These are phyloP conservation scores for Candida arabinofermentans DNA, from an alignment of 805 yeast species.

Conservation along the genomic window DNA sequence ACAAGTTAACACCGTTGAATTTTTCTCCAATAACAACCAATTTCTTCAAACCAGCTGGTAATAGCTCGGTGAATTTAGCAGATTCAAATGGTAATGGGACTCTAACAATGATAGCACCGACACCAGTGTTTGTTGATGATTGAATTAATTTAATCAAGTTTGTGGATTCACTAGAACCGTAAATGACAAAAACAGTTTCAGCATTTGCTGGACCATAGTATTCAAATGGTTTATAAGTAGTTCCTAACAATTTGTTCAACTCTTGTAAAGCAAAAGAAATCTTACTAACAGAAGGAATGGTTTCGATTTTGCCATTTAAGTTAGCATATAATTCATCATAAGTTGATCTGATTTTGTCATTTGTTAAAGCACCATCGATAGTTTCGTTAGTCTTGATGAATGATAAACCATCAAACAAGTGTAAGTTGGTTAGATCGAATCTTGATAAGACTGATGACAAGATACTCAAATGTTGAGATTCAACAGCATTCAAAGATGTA, in stretches of 20 bases:
- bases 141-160: slow-evolving; percentile 45
- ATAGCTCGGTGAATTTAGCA: slow-evolving; percentile 48
- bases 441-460: slow-evolving; percentile 62
- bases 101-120: slow-evolving; percentile 69
- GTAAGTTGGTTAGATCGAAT: slow-evolving; percentile 59
- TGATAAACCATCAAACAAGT: slow-evolving; percentile 78
- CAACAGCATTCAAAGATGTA: slow-evolving; percentile 58
- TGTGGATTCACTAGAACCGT: slow-evolving; percentile 67
- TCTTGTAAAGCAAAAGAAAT: slow-evolving; percentile 43
- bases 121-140: slow-evolving; percentile 30
- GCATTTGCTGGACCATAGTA: slow-evolving; percentile 63
- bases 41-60: slow-evolving; percentile 56
- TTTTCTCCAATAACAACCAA: slow-evolving; percentile 67
- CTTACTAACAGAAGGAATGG: slow-evolving; percentile 28
- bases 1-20: slow-evolving; percentile 33
- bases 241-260: slow-evolving; percentile 52
- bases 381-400: slow-evolving; percentile 50
- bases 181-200: slow-evolving; percentile 73
- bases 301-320: slow-evolving; percentile 22
- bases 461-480: slow-evolving; percentile 64
- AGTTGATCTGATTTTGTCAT: slow-evolving; percentile 37
- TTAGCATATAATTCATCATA: slow-evolving; percentile 35
- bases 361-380: slow-evolving; percentile 39
- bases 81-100: slow-evolving; percentile 78
- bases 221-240: slow-evolving; percentile 59